Percentiles rank a stretch among this genome's conserved stretches.
Conservation (phyloP, 306 rosid genomes). For the Gillenia trifoliata region DNA sequence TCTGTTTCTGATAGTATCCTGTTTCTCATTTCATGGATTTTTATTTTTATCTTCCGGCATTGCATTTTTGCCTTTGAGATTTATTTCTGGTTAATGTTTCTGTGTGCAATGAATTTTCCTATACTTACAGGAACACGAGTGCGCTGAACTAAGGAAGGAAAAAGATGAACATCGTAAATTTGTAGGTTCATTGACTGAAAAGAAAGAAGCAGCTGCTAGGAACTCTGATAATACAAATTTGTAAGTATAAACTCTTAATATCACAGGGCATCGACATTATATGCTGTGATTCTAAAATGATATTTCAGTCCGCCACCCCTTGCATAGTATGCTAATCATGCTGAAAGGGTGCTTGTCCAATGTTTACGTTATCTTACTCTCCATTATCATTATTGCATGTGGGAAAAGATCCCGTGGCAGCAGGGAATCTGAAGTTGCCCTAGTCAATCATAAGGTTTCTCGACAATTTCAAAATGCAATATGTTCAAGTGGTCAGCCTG, state of each 20-base stretch:
- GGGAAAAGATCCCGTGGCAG: conserved; percentile 14
- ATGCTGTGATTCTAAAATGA: not conserved
- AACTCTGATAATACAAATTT: conserved; percentile 29
- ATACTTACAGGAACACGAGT: conserved; percentile 68
- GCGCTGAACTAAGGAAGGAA: conserved; percentile 45
- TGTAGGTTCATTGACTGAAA: conserved; percentile 30
- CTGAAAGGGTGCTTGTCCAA: not conserved
- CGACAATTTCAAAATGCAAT: conserved; percentile 26
- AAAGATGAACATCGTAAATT: conserved; percentile 40
- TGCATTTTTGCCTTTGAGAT: not conserved
- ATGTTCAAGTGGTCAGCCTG: conserved; percentile 23
- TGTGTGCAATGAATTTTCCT: conserved; percentile 15
- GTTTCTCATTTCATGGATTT: not conserved
- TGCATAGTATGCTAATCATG: not conserved
- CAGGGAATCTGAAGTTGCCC: conserved; percentile 42
- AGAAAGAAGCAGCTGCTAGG: conserved; percentile 25
- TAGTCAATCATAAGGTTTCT: conserved; percentile 20
- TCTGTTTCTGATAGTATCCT: not conserved
- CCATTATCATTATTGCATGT: not conserved
- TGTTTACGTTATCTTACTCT: not conserved
- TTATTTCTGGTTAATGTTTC: not conserved
- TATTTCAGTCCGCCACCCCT: not conserved
- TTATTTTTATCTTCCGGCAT: not conserved
- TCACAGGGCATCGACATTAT: not conserved
- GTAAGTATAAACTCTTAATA: conserved; percentile 35